These are phyloP conservation scores for Triticum monococcum DNA, from an alignment of 176 grass and related monocot genomes.

Conservation along the genomic window DNA sequence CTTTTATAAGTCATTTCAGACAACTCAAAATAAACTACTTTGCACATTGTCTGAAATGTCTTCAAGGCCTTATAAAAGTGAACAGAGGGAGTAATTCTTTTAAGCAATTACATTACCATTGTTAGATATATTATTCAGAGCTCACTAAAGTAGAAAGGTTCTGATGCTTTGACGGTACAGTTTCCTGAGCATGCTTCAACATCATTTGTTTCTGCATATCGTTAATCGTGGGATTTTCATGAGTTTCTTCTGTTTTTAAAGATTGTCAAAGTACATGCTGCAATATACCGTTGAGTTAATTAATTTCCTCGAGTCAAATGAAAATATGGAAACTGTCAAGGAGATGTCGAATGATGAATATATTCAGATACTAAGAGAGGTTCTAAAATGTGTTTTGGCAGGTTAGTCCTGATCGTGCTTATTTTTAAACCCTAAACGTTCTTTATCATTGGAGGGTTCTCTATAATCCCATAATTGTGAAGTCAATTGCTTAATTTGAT, in stretches of 20 bases:
- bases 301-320: conserved; percentile 49
- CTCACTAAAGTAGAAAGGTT: conserved; percentile 73
- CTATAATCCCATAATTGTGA: too few species aligned
- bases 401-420: too few species aligned
- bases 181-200: conserved; percentile 25
- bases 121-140: conserved; percentile 57
- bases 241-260: neutral
- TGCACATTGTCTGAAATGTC: too few species aligned
- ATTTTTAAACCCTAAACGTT: too few species aligned
- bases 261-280: conserved; percentile 40
- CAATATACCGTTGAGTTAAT: conserved; percentile 54
- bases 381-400: too few species aligned
- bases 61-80: conserved; percentile 30
- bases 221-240: neutral
- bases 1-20: too few species aligned
- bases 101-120: conserved; percentile 2
- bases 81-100: too few species aligned
- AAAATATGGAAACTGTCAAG: conserved; percentile 24
- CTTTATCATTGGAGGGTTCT: too few species aligned
- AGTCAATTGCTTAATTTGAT: too few species aligned
- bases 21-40: too few species aligned
- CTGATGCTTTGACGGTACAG: conserved; percentile 53
- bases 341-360: too few species aligned
- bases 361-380: too few species aligned
- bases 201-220: neutral